A percentile compares a stretch with the other conserved stretches of the same genome.
These are phyloP conservation scores for Eimeria tenella DNA, from an alignment of 169 alveolate species.

Conservation along the genomic window DNA sequence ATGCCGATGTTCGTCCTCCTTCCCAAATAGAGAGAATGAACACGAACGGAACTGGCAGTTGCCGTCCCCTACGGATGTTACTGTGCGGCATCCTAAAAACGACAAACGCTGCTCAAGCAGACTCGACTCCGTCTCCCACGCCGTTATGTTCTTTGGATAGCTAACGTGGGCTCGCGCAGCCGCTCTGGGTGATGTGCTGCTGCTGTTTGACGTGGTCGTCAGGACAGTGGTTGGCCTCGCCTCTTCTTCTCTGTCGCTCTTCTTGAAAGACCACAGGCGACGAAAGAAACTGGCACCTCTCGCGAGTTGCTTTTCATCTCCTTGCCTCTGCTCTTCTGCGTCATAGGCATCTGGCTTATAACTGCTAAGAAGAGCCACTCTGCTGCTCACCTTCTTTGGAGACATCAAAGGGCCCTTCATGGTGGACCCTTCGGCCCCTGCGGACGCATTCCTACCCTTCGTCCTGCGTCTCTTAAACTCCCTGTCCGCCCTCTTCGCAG, in stretches of 20 bases:
- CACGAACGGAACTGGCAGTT: constrained; percentile 86
- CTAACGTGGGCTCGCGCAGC: neutral
- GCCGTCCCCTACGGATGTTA: constrained; percentile 83
- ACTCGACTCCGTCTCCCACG: constrained; percentile 43
- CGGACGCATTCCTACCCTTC: neutral
- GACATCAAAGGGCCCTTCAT: neutral
- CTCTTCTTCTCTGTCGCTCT: constrained; percentile 15
- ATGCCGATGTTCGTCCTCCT: constrained; percentile 81
- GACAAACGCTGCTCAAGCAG: constrained; percentile 81
- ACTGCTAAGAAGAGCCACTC: neutral
- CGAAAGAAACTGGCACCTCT: neutral
- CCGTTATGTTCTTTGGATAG: constrained; percentile 6
- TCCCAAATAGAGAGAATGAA: constrained; percentile 82
- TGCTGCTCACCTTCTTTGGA: constrained; percentile 35
- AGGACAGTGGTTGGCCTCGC: neutral
- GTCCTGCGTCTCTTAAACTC: constrained; percentile 24
- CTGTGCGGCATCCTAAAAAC: constrained; percentile 80
- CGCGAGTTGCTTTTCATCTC: neutral
- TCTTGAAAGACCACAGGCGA: constrained; percentile 26
- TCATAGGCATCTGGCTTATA: no score
- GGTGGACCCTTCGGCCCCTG: neutral
- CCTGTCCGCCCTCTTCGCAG: constrained; percentile 70
- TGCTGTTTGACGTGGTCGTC: neutral
- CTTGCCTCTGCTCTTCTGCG: no score
- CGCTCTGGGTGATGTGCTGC: constrained; percentile 16